Evolutionary conservation across 2,329 filamentous ascomycete genomes (phyloP).

Genomic region (Macrophomina pseudophaseolina): DNA sequence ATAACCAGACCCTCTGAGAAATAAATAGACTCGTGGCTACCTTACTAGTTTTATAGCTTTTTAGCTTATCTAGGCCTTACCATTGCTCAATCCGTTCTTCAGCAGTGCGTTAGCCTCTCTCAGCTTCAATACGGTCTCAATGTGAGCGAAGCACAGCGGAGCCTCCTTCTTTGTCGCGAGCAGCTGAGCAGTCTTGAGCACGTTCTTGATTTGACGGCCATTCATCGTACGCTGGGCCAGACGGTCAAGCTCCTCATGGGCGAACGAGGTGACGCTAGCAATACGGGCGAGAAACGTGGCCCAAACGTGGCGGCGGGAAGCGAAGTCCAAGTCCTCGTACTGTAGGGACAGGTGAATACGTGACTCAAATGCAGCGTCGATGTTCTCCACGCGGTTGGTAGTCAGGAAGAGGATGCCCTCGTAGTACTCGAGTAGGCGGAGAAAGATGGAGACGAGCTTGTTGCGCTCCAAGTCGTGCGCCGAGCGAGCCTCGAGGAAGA

Average conservation of each 20-base stretch:
- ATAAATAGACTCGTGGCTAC: too few relatives aligned
- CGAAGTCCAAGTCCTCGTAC: conserved; percentile 32
- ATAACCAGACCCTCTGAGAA: too few relatives aligned
- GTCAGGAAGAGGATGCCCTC: conserved; percentile 39
- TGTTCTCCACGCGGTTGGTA: conserved; percentile 38
- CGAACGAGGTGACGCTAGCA: conserved; percentile 19
- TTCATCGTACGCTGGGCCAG: conserved; percentile 29
- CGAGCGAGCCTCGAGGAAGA: conserved; percentile 38
- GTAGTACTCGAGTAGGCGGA: conserved; percentile 51
- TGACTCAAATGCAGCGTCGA: conserved; percentile 39
- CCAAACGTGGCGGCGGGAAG: conserved; percentile 29
- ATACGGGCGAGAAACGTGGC: conserved; percentile 26
- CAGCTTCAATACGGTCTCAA: conserved; percentile 29
- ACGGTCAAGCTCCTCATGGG: conserved; percentile 21
- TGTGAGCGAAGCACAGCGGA: conserved; percentile 28
- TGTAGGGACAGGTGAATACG: conserved; percentile 36
- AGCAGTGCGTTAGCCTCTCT: conserved; percentile 22
- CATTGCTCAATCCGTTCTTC: conserved; percentile 12
- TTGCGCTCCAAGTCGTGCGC: conserved; percentile 37
- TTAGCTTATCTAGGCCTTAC: neutral
- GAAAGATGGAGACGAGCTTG: conserved; percentile 38
- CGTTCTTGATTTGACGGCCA: conserved; percentile 33
- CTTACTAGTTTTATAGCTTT: too few relatives aligned
- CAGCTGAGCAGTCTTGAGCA: conserved; percentile 31
- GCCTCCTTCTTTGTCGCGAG: conserved; percentile 29